Conservation (phyloP, 2,329 filamentous ascomycete genomes). For the Cercospora sp. region DNA sequence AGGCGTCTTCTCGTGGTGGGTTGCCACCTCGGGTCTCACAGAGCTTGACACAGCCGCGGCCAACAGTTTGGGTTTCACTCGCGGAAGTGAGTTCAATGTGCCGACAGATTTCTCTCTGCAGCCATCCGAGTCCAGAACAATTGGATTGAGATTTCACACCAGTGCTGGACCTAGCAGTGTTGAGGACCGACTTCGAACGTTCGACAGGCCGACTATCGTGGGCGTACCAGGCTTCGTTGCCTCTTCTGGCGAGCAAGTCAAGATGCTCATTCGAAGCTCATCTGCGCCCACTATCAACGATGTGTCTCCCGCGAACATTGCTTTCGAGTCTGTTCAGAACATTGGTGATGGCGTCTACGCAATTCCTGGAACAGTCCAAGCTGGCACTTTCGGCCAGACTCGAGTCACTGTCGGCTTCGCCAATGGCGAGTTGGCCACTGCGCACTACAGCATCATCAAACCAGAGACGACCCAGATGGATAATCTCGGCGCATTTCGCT, state of each 20-base stretch:
- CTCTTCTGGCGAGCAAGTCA: not conserved
- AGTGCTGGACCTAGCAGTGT: not conserved
- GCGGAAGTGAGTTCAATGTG: not conserved
- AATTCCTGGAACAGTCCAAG: not conserved
- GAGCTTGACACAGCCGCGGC: not conserved
- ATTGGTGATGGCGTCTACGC: not conserved
- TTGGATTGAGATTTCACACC: not conserved
- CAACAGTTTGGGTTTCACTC: not conserved
- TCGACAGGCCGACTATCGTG: not conserved
- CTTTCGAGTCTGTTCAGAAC: not conserved
- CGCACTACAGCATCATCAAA: not conserved
- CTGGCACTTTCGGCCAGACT: not conserved
- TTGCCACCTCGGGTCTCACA: not conserved
- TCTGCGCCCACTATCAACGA: not conserved
- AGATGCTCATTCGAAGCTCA: not conserved
- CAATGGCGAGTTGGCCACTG: not conserved
- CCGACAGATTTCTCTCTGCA: not conserved
- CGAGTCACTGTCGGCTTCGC: not conserved
- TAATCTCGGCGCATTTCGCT: not conserved
- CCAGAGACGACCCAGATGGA: not conserved
- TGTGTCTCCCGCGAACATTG: not conserved
- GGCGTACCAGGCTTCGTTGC: not conserved
- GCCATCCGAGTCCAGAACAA: not conserved
- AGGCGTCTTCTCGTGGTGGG: not conserved
- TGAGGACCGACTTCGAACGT: not conserved